Evolutionary conservation across 495 filamentous ascomycete species (phyloP).

Genomic region (Letharia lupina): DNA sequence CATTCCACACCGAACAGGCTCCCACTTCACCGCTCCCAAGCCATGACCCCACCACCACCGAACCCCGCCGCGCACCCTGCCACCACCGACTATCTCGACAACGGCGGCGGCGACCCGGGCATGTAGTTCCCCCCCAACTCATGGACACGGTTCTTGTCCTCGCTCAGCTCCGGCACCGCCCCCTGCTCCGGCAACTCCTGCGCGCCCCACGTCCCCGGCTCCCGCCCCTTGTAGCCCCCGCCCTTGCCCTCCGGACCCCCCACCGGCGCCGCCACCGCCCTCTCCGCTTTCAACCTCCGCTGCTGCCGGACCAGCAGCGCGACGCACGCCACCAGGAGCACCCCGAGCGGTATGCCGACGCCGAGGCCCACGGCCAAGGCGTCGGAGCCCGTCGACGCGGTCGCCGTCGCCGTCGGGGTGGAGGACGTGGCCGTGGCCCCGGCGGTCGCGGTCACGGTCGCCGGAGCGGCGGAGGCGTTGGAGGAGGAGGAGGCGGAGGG

Average conservation of each 20-base stretch:
- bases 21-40: no score
- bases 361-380: background rate
- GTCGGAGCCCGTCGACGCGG: background rate
- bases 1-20: no score
- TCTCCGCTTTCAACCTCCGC: background rate
- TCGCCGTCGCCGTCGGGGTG: background rate
- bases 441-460: background rate
- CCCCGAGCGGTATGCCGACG: background rate
- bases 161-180: background rate
- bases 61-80: no score
- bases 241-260: background rate
- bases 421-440: background rate
- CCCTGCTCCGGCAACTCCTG: background rate
- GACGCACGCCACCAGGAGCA: background rate
- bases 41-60: no score
- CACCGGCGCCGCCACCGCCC: background rate
- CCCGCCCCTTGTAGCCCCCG: background rate
- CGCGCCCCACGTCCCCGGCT: background rate
- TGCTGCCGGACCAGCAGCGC: background rate
- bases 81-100: no score
- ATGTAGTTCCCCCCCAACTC: background rate
- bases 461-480: no score
- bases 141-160: background rate
- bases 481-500: background rate
- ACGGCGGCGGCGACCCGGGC: no score